A percentile compares a stretch with the other conserved stretches of the same genome.
phyloP scores from a whole-genome alignment of 805 yeast genomes.

The Suhomyces sp. region DNA sequence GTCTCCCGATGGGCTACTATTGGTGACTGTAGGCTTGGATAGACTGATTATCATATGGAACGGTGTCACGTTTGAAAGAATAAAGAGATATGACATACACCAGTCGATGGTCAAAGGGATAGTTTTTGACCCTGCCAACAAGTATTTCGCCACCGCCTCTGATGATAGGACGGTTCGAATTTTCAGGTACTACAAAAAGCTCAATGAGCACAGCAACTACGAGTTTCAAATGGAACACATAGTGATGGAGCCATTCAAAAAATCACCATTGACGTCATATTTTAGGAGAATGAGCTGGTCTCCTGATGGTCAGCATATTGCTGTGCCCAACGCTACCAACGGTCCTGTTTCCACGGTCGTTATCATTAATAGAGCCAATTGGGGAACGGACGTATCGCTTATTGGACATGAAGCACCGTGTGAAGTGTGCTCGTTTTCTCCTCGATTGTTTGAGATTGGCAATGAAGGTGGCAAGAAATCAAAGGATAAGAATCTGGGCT shows the following conservation, averaged over 20 bases:
- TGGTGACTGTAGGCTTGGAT: constrained; percentile 94
- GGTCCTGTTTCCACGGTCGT: constrained; percentile 78
- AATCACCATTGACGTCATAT: constrained; percentile 89
- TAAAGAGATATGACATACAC: constrained; percentile 87
- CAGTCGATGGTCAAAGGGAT: constrained; percentile 95
- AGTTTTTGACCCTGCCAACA: constrained; percentile 96
- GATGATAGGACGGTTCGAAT: constrained; percentile 92
- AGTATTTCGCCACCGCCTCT: constrained; percentile 94
- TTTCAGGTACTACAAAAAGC: constrained; percentile 72
- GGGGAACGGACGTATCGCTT: constrained; percentile 73
- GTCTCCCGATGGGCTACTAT: constrained; percentile 90
- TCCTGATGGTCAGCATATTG: constrained; percentile 85
- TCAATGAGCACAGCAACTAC: constrained; percentile 56
- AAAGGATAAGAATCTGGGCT: constrained; percentile 24
- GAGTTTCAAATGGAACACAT: constrained; percentile 85
- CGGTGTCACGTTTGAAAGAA: constrained; percentile 85
- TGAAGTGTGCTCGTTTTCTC: constrained; percentile 75
- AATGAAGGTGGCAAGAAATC: constrained; percentile 11
- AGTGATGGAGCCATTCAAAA: constrained; percentile 78
- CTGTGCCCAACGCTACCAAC: constrained; percentile 82
- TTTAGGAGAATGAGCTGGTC: constrained; percentile 87
- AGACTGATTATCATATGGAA: constrained; percentile 92
- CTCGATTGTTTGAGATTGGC: constrained; percentile 54
- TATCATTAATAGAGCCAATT: constrained; percentile 69
- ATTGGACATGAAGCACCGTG: constrained; percentile 84